Evolutionary conservation across 129 eudicot genomes (phyloP), one percentile per base, ranked within the genome.

Genomic region (Flaveria bidentis): DNA sequence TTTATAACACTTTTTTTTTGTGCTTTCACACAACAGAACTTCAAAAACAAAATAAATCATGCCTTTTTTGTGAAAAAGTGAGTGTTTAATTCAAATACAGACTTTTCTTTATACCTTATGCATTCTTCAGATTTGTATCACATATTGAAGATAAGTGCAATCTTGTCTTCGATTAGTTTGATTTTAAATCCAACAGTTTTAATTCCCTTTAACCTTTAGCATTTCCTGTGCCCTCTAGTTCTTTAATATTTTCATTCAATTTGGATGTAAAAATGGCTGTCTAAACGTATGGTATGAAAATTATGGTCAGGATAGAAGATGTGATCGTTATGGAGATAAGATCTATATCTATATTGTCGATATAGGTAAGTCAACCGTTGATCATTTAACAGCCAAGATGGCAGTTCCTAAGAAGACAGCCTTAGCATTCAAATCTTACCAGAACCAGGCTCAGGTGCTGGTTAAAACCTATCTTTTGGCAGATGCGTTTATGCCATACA

Each of bases 381-480:
- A 75, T 63, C 67, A 33, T 80, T 44, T 74, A 67, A 33, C 42
- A 39, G 22, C 52, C 51, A 73, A n/a, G 36, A 86, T 86, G 90
- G 79, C 83, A 41, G 90, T 83, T 81, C 70, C 85, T 18, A 85
- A 84, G 77, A 78, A 72, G 84, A 89, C 86, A 20, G 87, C 85
- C 50, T 68, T 87, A 82, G 82, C 86, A 2, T 73, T 90, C 53
- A 81, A 86, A 75, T 85, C 89, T 53, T 86, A 86, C 85, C 86
- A 80, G 77, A 85, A 79, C 76, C 95, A 88, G 74, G 97, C 86
- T 56, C 87, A 88, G 56, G 77, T 76, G 66, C 84, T 92, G 82
- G 89, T 92, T 68, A 84, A 84, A 68, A 78, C 84, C 64, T 87
- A 89, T 71, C 78, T 87, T 46, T 75, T 87, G 33, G 86, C 89